phyloP scores from a whole-genome alignment of 208 protist genomes.

The Acanthamoeba lenticulata region DNA sequence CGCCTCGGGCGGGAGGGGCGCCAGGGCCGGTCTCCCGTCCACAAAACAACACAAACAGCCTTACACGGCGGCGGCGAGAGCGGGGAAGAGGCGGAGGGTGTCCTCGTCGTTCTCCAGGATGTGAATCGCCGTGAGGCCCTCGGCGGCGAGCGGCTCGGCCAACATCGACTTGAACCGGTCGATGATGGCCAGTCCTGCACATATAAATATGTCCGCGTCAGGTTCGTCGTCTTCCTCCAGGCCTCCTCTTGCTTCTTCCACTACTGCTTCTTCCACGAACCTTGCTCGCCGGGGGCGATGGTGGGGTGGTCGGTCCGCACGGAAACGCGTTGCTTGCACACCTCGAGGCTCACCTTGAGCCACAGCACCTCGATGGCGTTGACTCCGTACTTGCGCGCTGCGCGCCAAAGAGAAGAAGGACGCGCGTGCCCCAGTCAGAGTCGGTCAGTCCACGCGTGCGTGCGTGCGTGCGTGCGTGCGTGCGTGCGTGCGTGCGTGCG shows the following conservation, averaged over 20 bases:
- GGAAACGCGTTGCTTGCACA: constrained; percentile 17
- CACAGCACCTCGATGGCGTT: background rate
- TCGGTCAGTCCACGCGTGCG: background rate
- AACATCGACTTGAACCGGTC: constrained; percentile 1
- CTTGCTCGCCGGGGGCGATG: background rate
- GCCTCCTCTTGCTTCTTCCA: too few relatives aligned
- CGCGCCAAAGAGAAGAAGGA: too few relatives aligned
- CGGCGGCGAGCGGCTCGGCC: background rate
- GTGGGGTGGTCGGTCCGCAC: constrained; percentile 17
- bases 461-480: background rate
- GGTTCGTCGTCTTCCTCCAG: too few relatives aligned
- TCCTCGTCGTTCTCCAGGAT: background rate
- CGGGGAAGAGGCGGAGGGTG: background rate
- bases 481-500: background rate
- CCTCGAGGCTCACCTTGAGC: constrained; percentile 15
- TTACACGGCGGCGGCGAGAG: background rate
- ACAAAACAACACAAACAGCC: too few relatives aligned
- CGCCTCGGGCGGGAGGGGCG: too few relatives aligned
- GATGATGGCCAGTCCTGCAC: constrained; percentile 9
- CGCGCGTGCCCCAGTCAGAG: too few relatives aligned
- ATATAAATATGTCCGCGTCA: too few relatives aligned
- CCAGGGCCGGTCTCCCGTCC: too few relatives aligned
- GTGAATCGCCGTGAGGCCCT: background rate
- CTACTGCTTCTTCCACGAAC: background rate
- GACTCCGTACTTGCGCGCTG: background rate